Base-by-base conservation (phyloP, 148 eudicot species). In the Polygonum maritimum region DNA sequence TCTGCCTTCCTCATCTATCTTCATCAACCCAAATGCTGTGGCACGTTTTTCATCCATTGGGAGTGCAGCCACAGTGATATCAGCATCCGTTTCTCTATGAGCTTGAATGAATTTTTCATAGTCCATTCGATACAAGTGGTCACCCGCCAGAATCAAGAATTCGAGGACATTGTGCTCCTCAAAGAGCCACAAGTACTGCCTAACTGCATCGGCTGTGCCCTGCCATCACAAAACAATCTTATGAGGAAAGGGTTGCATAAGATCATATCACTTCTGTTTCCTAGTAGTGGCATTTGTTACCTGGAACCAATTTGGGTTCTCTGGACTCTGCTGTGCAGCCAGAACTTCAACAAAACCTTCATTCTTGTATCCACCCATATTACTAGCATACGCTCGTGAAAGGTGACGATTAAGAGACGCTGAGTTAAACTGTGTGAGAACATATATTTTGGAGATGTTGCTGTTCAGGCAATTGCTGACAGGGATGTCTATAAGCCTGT, bases 301-400 rank as follows among this genome's bases (percentile, higher is more conserved):
- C 97, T 93, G 97, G 78, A 93, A 93, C 98, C 98, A 93, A 79
- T 93, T 89, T 26, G 98, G 98, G 81, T 93, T 93, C 76, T 93
- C 94, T 47, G 98, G 98, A 83, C 98, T 93, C 75, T 93, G 98
- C 86, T 93, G 98, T 58, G 98, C 98, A n/a, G 97, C 98, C 78
- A 91, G 94, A 85, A 94, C 98, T 84, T 94, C 97, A 35, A 94
- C 98, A 79, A 94, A 94, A 40, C 98, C 98, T 80, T 94, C 98
- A 81, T 91, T 90, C 84, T 91, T 91, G 80, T 91, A 91, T 41
- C 97, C 98, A 77, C 94, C 98, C 92, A 91, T 87, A 79, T 87
- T 91, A 62, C 90, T 89, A 49, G 97, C 96, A 78, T 92, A 94
- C 11, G 98, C 97, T 49, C 98, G 82, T 33, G 98, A 90, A 44